Percentiles rank a stretch among this genome's conserved stretches.
Evolutionary conservation across 345 rosid genomes (phyloP).

Genomic region (Dipteronia dyeriana): DNA sequence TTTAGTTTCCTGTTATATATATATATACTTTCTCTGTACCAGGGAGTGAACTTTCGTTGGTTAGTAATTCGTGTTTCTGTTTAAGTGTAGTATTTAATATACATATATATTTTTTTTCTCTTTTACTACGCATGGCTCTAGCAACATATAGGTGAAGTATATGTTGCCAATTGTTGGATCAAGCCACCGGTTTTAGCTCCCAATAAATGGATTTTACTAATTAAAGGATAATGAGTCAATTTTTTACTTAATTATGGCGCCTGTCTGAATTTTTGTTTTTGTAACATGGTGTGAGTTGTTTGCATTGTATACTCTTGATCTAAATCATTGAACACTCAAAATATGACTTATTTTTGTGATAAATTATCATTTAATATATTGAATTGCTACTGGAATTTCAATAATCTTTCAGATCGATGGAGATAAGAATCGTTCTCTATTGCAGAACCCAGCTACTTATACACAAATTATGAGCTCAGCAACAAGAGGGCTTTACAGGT

Average conservation of each 20-base stretch:
- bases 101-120: background rate
- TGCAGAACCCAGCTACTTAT: constrained; percentile 74
- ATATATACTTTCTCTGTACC: background rate
- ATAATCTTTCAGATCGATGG: constrained; percentile 65
- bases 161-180: background rate
- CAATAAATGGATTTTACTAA: background rate
- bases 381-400: constrained; percentile 5
- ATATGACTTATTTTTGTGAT: background rate
- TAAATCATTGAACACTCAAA: background rate
- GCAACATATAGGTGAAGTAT: background rate
- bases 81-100: background rate
- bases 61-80: no score
- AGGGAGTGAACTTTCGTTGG: background rate
- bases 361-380: background rate
- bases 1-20: background rate
- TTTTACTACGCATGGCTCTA: background rate
- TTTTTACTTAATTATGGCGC: background rate
- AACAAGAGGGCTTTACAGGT: constrained; percentile 88
- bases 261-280: background rate
- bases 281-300: background rate
- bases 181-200: background rate
- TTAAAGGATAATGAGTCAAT: background rate
- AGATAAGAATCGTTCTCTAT: constrained; percentile 47
- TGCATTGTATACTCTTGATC: background rate
- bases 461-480: constrained; percentile 63